These are phyloP conservation scores for Onygena corvina DNA, from an alignment of 2,329 filamentous ascomycete species.

Conservation along the genomic window DNA sequence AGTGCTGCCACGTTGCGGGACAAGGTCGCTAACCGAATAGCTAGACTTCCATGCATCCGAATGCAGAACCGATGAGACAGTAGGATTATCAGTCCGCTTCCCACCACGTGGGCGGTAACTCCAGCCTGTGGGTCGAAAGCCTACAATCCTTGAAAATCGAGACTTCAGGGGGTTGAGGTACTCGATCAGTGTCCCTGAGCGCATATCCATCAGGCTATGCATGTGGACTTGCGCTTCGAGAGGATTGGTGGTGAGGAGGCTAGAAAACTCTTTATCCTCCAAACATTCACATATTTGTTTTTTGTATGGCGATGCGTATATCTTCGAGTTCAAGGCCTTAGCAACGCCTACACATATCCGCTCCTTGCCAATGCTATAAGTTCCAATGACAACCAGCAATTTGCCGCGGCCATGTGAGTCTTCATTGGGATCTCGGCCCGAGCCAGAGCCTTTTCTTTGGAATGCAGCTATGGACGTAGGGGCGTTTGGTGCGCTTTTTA, in stretches of 20 bases:
- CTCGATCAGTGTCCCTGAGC: constrained; percentile 76
- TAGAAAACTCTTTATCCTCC: constrained; percentile 68
- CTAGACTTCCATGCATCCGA: constrained; percentile 61
- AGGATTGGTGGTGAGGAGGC: constrained; percentile 67
- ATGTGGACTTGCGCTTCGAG: constrained; percentile 89
- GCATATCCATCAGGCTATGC: constrained; percentile 90
- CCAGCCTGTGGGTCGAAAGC: constrained; percentile 89
- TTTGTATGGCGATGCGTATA: constrained; percentile 74
- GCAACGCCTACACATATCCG: constrained; percentile 89
- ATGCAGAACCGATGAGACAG: constrained; percentile 53
- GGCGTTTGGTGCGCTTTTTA: constrained; percentile 35
- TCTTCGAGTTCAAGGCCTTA: constrained; percentile 70
- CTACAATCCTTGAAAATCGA: constrained; percentile 74
- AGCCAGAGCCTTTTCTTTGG: constrained; percentile 8
- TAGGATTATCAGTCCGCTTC: constrained; percentile 49
- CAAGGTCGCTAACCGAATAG: constrained; percentile 60
- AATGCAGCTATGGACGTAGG: constrained; percentile 50
- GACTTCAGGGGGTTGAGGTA: constrained; percentile 71
- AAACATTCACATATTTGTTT: constrained; percentile 73
- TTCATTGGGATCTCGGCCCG: neutral
- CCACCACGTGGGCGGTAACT: constrained; percentile 66
- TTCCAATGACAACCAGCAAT: constrained; percentile 83
- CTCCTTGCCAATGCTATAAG: constrained; percentile 96
- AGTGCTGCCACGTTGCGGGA: constrained; percentile 72
- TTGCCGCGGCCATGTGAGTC: constrained; percentile 34